phyloP scores from a whole-genome alignment of 1,284 basidiomycete genomes.

The Ganoderma leucocontextum region DNA sequence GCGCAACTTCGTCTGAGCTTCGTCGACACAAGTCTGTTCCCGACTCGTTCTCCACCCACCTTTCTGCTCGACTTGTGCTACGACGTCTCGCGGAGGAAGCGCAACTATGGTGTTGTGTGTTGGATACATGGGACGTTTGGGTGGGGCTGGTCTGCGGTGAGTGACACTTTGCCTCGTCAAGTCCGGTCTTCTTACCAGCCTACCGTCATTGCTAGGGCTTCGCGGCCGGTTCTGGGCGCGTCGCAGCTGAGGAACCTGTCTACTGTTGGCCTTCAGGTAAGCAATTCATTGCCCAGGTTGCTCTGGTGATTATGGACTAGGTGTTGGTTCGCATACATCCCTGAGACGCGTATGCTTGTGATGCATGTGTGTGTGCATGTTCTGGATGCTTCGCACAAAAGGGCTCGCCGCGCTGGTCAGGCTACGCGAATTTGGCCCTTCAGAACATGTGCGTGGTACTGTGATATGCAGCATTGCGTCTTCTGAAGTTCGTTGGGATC shows the following conservation, averaged over 20 bases:
- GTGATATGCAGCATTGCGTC: too few relatives aligned
- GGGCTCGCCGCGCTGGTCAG: too few relatives aligned
- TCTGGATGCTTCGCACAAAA: too few relatives aligned
- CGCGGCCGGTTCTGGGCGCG: constrained; percentile 20
- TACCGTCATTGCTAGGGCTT: not conserved
- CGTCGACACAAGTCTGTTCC: not conserved
- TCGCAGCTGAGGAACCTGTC: constrained; percentile 21
- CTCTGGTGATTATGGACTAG: not conserved
- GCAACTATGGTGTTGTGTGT: constrained; percentile 28
- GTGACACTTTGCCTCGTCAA: not conserved
- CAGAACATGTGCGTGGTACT: too few relatives aligned
- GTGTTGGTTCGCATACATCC: not conserved
- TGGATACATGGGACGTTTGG: constrained; percentile 29
- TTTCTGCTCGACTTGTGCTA: constrained; percentile 1
- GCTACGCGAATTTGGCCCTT: too few relatives aligned
- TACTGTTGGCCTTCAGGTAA: constrained; percentile 25
- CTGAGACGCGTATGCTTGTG: not conserved
- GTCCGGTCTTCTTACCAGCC: not conserved
- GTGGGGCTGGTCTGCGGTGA: constrained; percentile 28
- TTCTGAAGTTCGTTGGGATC: too few relatives aligned
- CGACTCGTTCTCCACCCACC: not conserved
- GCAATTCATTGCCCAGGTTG: not conserved
- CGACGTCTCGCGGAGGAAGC: constrained; percentile 11
- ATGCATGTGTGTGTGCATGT: not conserved
- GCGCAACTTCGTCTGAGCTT: not conserved